Evolutionary conservation across 2,329 filamentous ascomycete species (phyloP), one percentile per base, ranked within the genome.

Genomic region (Clarireedia paspali): DNA sequence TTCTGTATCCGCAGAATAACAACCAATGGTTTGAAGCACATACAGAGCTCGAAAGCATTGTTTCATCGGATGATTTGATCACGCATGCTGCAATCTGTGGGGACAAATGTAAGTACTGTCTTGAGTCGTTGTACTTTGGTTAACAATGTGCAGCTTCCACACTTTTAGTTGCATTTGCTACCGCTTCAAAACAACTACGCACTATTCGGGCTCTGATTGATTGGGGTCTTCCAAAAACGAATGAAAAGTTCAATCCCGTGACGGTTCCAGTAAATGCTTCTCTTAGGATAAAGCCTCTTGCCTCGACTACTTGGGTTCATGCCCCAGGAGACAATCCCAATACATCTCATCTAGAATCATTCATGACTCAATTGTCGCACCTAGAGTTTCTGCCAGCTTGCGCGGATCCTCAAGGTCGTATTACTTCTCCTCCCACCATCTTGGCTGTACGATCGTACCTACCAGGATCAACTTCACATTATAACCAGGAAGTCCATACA

Each of bases 1-100:
- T 96, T 65, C 78, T 91, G 49, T 96, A 86, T 73, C 82, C 88
- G 42, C 88, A 91, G 61, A 84, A 82, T 45, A 89, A 84, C 68
- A 80, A 77, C 55, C 82, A 82, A 63, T 85, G 89, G 72, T 81
- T 85, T 58, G 88, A 95, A 66, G 80, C 83, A 0, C 81, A 80
- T 3, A 74, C 85, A n/a, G 87, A 92, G 60, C 72, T 95, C 38
- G 88, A 91, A 67, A 85, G 83, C 59, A 78, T 89, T 56, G 78
- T 83, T 27, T 84, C 84, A 36, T 84, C 86, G 0, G 84, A 90
- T 60, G 86, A 90, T 61, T 70, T 89, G n/a, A 78, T 92, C 50
- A 90, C 89, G 0, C 90, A 95, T 72, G 89, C 89, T 10, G 81
- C 88, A 40, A 75, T 91, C 59, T 81, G 85, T 57, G 82, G 87